Conservation (phyloP, 176 grass and related monocot genomes). For the Zea luxurians region DNA sequence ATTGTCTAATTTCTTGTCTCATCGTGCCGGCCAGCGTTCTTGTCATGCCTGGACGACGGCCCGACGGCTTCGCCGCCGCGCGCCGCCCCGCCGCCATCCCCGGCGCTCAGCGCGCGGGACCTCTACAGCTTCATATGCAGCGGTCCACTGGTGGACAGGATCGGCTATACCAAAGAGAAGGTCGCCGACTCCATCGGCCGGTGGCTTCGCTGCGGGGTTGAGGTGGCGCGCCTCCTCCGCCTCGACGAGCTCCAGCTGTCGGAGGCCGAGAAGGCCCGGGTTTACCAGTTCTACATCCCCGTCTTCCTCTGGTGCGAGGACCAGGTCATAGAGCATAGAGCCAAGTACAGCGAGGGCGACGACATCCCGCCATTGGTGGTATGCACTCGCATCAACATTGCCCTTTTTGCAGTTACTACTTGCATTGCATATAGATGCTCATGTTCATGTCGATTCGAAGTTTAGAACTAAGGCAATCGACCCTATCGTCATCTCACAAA, state of each 20-base stretch:
- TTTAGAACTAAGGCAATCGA: constrained; percentile 4
- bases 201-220: constrained; percentile 61
- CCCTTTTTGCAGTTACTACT: background rate
- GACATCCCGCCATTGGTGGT: constrained; percentile 91
- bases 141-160: constrained; percentile 74
- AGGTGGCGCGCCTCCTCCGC: constrained; percentile 68
- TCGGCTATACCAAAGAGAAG: constrained; percentile 65
- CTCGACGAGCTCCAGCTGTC: constrained; percentile 69
- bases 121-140: constrained; percentile 82
- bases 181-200: constrained; percentile 72
- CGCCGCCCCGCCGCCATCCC: constrained; percentile 47
- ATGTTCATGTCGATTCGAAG: background rate
- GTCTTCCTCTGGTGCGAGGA: constrained; percentile 97
- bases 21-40: constrained; percentile 29
- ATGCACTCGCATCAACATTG: constrained; percentile 23
- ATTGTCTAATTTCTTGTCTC: background rate
- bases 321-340: constrained; percentile 60
- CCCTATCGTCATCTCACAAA: background rate
- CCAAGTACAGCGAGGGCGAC: constrained; percentile 66
- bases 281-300: constrained; percentile 91
- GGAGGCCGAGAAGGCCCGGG: constrained; percentile 69
- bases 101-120: constrained; percentile 63
- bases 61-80: constrained; percentile 20
- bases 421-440: background rate
- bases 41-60: constrained; percentile 45